Evolutionary conservation across 495 filamentous ascomycete species (phyloP), one percentile per base, ranked within the genome.

Genomic region (Gamarada debralockiae): DNA sequence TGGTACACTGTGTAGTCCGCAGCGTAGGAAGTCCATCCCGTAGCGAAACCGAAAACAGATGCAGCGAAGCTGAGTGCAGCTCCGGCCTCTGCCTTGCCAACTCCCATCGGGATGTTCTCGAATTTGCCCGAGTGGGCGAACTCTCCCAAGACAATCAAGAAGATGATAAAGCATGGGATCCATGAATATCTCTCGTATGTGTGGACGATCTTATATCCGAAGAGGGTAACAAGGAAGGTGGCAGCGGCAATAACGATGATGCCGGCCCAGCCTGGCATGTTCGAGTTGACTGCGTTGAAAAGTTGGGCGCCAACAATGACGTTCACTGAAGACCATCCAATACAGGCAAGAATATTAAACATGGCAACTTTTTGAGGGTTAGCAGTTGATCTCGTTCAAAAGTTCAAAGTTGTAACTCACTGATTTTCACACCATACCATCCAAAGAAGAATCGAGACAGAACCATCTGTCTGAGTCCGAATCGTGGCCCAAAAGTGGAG

Each of bases 1-100:
- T 91, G 88, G 66, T 95, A 92, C 10, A 90, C 86, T 18, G 86
- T 90, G 68, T 92, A 92, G 60, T 93, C 89, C 33, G 88, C 84
- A 0, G 89, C 86, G 55, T 86, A 89, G 15, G 79, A 81, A 8
- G 84, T 85, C 89, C 88, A 93, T 14, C 87, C 88, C 1, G 86
- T 89, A 0, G 83, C 86, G 58, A 91, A 92, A 13, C 88, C 87
- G 53, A 79, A 91, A 18, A 91, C 76, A 20, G 82, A 82, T 1
- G 86, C 80, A 3, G 84, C 85, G 56, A 90, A 92, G 38, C 81
- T 86, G 18, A 95, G 76, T 25, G 87, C 75, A 23, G 69, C 61
- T 18, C 85, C 86, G 14, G 84, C 66, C 62, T 91, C 85, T 2
- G 74, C 70, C 2, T 63, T 73, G 3, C 87, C 89, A 3, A 71